Percentiles rank a stretch among this genome's conserved stretches.
phyloP scores from a whole-genome alignment of 371 early-diverging fungal genomes.

The Mortierella sp. region DNA sequence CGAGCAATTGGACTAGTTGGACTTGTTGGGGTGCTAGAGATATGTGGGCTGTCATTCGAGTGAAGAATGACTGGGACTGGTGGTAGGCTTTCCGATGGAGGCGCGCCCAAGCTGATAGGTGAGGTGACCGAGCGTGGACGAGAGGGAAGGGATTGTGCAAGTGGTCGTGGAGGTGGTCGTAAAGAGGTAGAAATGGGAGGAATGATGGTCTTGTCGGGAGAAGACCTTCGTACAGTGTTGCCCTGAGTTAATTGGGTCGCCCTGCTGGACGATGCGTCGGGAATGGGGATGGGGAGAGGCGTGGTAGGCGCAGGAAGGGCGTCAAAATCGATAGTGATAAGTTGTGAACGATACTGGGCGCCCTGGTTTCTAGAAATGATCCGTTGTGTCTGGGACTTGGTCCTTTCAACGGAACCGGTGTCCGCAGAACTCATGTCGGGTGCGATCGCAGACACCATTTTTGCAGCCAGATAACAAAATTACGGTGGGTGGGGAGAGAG shows the following conservation, averaged over 20 bases:
- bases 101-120: conserved; percentile 29
- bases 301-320: conserved; percentile 41
- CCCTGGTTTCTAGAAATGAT: conserved; percentile 16
- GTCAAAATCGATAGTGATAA: conserved; percentile 28
- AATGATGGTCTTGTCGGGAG: conserved; percentile 16
- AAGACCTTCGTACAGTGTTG: conserved; percentile 23
- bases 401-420: too few relatives aligned
- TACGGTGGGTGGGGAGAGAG: neutral
- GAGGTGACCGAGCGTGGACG: conserved; percentile 37
- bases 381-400: too few relatives aligned
- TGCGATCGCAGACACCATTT: conserved; percentile 45
- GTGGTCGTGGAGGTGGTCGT: conserved; percentile 35
- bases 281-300: conserved; percentile 34
- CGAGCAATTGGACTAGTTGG: conserved; percentile 22
- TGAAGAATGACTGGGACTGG: conserved; percentile 42
- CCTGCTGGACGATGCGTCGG: neutral
- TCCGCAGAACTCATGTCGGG: neutral
- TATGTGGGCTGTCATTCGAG: conserved; percentile 23
- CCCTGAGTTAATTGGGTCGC: neutral
- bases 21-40: conserved; percentile 36
- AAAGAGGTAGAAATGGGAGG: conserved; percentile 16
- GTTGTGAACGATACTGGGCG: conserved; percentile 29
- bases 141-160: conserved; percentile 13
- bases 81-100: conserved; percentile 43
- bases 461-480: neutral